phyloP scores from a whole-genome alignment of 1,284 basidiomycete genomes.

The Sphagnurus paluster region DNA sequence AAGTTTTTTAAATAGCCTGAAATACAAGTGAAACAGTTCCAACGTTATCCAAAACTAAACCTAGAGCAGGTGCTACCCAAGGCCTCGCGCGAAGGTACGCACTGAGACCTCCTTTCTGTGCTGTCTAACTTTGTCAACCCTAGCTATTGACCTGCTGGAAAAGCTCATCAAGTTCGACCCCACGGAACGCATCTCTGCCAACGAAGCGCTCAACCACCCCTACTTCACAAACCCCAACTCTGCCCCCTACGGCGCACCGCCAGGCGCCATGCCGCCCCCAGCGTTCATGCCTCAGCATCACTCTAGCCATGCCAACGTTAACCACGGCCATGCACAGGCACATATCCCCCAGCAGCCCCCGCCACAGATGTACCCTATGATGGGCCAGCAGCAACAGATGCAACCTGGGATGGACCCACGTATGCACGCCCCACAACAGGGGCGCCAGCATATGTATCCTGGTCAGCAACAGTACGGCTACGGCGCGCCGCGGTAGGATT shows the following conservation, averaged over 20 bases:
- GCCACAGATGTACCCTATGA: neutral
- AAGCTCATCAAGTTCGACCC: constrained; percentile 97
- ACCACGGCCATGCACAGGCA: no score
- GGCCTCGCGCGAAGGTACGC: constrained; percentile 82
- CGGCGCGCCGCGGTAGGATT: no score
- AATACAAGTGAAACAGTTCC: constrained; percentile 85
- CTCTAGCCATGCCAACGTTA: no score
- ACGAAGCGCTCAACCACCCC: constrained; percentile 89
- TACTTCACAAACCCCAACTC: constrained; percentile 74
- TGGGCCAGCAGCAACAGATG: neutral
- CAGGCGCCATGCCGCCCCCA: neutral
- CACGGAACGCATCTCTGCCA: constrained; percentile 87
- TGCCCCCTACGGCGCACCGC: neutral
- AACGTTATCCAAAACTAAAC: constrained; percentile 89
- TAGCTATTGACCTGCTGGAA: constrained; percentile 94
- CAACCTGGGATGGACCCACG: no score
- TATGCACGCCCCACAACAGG: no score
- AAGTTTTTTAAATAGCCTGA: constrained; percentile 67
- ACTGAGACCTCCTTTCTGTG: neutral
- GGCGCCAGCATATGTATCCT: no score
- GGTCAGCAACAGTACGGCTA: no score
- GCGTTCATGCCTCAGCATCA: neutral
- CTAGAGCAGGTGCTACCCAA: constrained; percentile 90
- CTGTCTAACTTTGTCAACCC: constrained; percentile 10
- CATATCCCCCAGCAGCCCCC: neutral